These are phyloP conservation scores for Isoetes engelmannii DNA, from an alignment of 83 land plant species.

Conservation along the genomic window DNA sequence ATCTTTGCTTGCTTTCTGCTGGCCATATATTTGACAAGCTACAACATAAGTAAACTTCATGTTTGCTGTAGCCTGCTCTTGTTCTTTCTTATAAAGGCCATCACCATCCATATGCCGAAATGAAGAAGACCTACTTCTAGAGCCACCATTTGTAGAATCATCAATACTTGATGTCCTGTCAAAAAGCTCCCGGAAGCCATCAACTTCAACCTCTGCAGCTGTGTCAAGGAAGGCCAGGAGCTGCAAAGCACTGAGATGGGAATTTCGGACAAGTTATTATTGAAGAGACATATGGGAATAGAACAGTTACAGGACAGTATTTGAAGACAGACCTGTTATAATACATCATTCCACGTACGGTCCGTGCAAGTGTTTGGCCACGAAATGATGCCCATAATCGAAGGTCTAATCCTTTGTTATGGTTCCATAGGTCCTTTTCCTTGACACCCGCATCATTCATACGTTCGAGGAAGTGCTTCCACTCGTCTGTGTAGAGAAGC, in stretches of 20 bases:
- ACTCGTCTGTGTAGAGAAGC: slow-evolving; percentile 45
- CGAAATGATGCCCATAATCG: slow-evolving; percentile 85
- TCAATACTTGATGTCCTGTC: slow-evolving; percentile 16
- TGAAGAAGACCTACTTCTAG: background rate
- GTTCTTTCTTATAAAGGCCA: slow-evolving; percentile 42
- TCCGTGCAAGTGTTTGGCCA: slow-evolving; percentile 81
- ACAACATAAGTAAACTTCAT: slow-evolving; percentile 94
- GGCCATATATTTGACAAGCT: slow-evolving; percentile 86
- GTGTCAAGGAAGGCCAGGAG: slow-evolving; percentile 73
- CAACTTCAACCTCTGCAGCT: slow-evolving; percentile 68
- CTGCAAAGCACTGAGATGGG: slow-evolving; percentile 47
- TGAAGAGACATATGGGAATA: background rate
- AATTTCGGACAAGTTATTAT: background rate
- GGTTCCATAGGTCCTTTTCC: slow-evolving; percentile 40
- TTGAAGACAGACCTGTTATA: slow-evolving; percentile 34
- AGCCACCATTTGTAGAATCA: background rate
- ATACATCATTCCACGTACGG: slow-evolving; percentile 98
- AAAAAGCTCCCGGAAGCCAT: slow-evolving; percentile 53
- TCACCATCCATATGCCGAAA: slow-evolving; percentile 23
- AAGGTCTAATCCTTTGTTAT: slow-evolving; percentile 44
- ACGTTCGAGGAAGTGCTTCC: slow-evolving; percentile 72
- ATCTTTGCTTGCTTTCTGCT: slow-evolving; percentile 58
- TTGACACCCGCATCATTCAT: slow-evolving; percentile 46
- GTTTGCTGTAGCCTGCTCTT: slow-evolving; percentile 61
- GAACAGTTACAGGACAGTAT: background rate